phyloP scores from a whole-genome alignment of 73 alveolate species.

The Paramecium pentaurelia region DNA sequence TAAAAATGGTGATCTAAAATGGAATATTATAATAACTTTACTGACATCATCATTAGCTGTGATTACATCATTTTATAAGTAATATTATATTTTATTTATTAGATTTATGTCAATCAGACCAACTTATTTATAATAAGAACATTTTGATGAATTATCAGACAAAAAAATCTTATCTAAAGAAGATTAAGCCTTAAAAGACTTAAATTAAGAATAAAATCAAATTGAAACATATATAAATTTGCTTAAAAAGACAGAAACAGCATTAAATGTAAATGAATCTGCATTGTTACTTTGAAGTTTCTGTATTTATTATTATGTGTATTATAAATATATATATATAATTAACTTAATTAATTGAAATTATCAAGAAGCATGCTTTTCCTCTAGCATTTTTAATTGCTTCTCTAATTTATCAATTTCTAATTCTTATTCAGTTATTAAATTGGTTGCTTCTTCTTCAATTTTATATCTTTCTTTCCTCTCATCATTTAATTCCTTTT shows the following conservation, averaged over 20 bases:
- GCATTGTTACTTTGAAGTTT: background rate
- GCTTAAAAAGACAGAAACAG: background rate
- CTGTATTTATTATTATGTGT: background rate
- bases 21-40: background rate
- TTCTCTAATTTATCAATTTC: constrained; percentile 29
- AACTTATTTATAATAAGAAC: background rate
- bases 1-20: background rate
- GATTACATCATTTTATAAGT: background rate
- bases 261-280: background rate
- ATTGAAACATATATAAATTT: background rate
- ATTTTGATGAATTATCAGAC: constrained; percentile 12
- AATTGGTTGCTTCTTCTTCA: constrained; percentile 44
- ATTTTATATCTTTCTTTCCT: constrained; percentile 20
- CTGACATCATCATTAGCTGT: background rate
- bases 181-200: background rate
- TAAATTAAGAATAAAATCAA: background rate
- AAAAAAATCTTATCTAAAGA: background rate
- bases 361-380: background rate
- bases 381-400: background rate
- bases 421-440: background rate
- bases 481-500: constrained; percentile 27
- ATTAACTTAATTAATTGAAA: background rate
- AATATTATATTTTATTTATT: background rate
- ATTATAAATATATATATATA: background rate
- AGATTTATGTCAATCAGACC: constrained; percentile 50